Percentiles rank a stretch among this genome's conserved stretches.
Evolutionary conservation across 1,284 basidiomycete species (phyloP).

Genomic region (Sphagnurus paluster): DNA sequence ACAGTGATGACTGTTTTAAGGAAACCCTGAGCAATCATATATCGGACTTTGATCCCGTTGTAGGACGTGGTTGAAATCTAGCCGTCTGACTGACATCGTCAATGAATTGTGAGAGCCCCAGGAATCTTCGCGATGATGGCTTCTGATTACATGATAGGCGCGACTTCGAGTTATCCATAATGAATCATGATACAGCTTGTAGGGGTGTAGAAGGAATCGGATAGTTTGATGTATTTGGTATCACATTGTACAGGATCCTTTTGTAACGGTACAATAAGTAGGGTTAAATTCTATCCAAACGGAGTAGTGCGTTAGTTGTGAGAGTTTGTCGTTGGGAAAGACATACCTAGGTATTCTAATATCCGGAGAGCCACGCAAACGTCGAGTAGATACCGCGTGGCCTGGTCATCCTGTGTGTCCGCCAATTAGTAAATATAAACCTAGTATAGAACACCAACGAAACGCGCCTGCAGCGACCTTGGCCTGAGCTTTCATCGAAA

Average conservation of each 20-base stretch:
- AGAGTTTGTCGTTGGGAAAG: not conserved
- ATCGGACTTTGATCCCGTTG: conserved; percentile 17
- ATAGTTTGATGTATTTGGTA: conserved; percentile 1
- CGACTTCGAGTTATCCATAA: conserved; percentile 3
- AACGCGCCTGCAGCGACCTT: conserved; percentile 25
- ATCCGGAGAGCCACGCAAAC: too few species aligned
- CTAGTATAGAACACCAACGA: too few species aligned
- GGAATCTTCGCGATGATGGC: too few species aligned
- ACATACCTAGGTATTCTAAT: conserved; percentile 5
- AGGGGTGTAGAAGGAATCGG: not conserved
- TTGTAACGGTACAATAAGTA: conserved; percentile 11
- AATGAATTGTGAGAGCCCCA: too few species aligned
- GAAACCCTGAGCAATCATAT: conserved; percentile 7
- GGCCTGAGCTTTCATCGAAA: conserved; percentile 60
- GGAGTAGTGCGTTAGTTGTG: conserved; percentile 1
- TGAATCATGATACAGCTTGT: not conserved
- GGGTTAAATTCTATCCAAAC: conserved; percentile 6
- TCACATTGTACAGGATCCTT: conserved; percentile 12
- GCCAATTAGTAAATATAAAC: not conserved
- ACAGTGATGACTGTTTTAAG: conserved; percentile 12
- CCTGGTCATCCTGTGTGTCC: too few species aligned
- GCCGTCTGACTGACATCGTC: conserved; percentile 13
- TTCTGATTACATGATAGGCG: conserved; percentile 22
- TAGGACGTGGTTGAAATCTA: conserved; percentile 19
- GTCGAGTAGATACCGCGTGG: too few species aligned